phyloP scores from a whole-genome alignment of 2,329 filamentous ascomycete genomes.

The Davidsoniella eucalypti region DNA sequence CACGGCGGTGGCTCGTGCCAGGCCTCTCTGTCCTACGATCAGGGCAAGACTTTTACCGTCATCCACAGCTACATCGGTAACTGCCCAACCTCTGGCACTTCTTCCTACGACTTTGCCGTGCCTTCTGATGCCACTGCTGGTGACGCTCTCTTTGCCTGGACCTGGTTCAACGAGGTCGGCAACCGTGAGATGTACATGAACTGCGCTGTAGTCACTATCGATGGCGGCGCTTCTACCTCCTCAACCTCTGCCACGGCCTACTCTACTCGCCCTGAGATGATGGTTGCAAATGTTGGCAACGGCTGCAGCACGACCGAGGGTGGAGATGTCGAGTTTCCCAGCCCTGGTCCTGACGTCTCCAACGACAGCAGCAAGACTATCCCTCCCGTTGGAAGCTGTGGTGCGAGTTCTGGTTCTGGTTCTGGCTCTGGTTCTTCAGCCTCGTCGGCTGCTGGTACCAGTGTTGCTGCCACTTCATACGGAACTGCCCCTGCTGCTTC shows the following conservation, averaged over 20 bases:
- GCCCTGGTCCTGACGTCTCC: conserved; percentile 42
- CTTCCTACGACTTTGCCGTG: conserved; percentile 47
- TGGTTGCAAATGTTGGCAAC: conserved; percentile 51
- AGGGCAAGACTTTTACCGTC: conserved; percentile 53
- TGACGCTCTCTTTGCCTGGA: conserved; percentile 57
- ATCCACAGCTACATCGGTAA: conserved; percentile 39
- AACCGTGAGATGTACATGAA: conserved; percentile 84
- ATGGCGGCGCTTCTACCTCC: conserved; percentile 18
- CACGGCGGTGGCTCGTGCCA: conserved; percentile 66
- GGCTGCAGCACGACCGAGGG: conserved; percentile 42
- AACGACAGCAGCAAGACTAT: conserved; percentile 21
- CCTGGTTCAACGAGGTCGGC: conserved; percentile 59
- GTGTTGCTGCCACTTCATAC: not conserved
- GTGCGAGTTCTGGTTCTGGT: conserved; percentile 17
- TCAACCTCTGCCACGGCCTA: conserved; percentile 23
- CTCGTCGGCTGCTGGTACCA: conserved; percentile 7
- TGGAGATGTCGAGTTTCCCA: conserved; percentile 45
- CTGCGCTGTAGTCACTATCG: conserved; percentile 55
- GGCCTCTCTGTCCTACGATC: conserved; percentile 56
- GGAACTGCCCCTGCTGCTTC: conserved; percentile 16
- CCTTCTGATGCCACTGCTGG: conserved; percentile 43
- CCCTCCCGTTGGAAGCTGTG: conserved; percentile 23
- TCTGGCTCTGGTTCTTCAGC: conserved; percentile 12
- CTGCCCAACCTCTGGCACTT: conserved; percentile 29
- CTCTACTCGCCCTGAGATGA: conserved; percentile 45